Evolutionary conservation across 169 alveolate genomes (phyloP), one percentile per base, ranked within the genome.

Genomic region (Cryptosporidium tyzzeri): DNA sequence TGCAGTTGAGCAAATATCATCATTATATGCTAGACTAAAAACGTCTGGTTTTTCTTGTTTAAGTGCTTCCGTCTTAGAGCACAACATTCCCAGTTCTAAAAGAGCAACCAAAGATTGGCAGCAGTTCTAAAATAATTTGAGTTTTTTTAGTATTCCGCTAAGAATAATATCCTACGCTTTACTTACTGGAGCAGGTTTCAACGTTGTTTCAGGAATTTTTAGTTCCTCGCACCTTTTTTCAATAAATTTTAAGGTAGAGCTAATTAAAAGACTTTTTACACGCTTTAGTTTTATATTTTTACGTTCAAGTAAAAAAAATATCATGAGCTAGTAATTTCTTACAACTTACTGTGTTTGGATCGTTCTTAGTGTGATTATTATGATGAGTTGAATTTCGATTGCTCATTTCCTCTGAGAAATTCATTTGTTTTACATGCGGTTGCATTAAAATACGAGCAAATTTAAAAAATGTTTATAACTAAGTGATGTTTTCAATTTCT

Each of bases 151-250:
- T 37, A 31, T 23, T 69, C 1, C 6, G 44, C 5, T 70, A 44
- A 18, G 4, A 44, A 23, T 70, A 70, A 23, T 12, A 12, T 45
- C 16, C 7, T 12, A 29, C 18, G 3, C 41, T 45, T 70, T n/a
- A 51, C 86, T 73, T 73, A 73, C 86, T 14, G 86, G 86, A 37
- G 68, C 14, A 26, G 69, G 69, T 0, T 58, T 73, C 39, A 73
- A 73, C 8, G 44, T 73, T 18, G 55, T 33, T 58, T 21, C 86
- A n/a, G 86, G 71, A 53, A 73, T 73, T 29, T 26, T n/a, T 41
- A 55, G 18, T 35, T 73, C 44, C n/a, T 55, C 44, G 12, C 86
- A 73, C 31, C 86, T 73, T 33, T 59, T 73, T 59, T 73, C 86
- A 55, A 73, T 21, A 55, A 53, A 73, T 29, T 39, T 29, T 10